Evolutionary conservation across 176 grass and related monocot genomes (phyloP).

Genomic region (Miscanthus lutarioriparius): DNA sequence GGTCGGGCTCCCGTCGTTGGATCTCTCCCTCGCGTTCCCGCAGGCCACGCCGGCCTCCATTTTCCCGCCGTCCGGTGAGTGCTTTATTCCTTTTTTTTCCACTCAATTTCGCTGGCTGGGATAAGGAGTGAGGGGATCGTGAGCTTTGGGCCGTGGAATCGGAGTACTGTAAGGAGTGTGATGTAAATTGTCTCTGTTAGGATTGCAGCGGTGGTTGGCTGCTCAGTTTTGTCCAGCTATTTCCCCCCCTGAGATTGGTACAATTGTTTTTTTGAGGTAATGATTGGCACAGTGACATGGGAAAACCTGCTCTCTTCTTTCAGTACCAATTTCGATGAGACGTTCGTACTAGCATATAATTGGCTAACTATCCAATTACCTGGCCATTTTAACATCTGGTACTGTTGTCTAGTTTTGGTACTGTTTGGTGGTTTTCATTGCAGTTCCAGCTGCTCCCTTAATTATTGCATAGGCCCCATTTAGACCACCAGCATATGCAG

Average conservation of each 20-base stretch:
- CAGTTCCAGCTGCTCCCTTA: neutral
- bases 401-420: constrained; percentile 2
- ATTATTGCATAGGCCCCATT: neutral
- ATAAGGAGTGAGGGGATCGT: neutral
- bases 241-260: neutral
- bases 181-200: neutral
- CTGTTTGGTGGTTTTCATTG: neutral
- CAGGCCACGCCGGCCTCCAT: constrained; percentile 61
- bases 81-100: neutral
- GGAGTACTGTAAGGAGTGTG: neutral
- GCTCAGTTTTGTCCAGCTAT: neutral
- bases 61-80: constrained; percentile 55
- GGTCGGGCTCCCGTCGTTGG: constrained; percentile 38
- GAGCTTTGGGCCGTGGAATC: neutral
- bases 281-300: neutral
- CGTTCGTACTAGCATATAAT: neutral
- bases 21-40: constrained; percentile 55
- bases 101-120: neutral
- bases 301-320: neutral
- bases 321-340: neutral
- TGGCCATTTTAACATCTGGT: neutral
- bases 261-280: no score
- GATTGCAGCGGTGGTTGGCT: neutral
- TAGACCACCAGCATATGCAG: neutral
- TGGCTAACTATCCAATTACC: neutral